Conservation (phyloP, 306 rosid species). For the Lupinus albus region DNA sequence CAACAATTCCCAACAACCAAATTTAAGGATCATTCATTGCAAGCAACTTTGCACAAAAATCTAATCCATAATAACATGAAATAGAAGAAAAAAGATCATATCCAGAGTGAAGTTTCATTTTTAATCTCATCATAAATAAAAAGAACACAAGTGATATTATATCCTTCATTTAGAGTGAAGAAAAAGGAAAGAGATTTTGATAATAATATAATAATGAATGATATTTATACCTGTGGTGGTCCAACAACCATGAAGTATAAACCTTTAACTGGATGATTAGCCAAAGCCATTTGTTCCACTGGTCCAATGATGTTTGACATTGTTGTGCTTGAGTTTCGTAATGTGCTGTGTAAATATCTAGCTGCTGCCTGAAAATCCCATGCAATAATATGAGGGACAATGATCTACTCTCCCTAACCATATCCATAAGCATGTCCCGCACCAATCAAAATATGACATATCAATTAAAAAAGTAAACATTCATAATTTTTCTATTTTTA, state of each 20-base stretch:
- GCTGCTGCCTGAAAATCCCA: constrained; percentile 46
- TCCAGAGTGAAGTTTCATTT: too few relatives aligned
- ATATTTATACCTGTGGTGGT: constrained; percentile 51
- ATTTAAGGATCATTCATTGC: neutral
- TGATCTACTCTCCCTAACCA: too few relatives aligned
- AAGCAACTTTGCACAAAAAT: neutral
- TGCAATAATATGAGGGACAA: neutral
- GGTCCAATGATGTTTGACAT: constrained; percentile 58
- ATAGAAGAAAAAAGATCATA: too few relatives aligned
- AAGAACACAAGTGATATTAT: too few relatives aligned
- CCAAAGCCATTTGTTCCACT: constrained; percentile 55
- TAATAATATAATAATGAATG: neutral
- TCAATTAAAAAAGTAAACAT: too few relatives aligned
- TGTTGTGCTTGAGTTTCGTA: constrained; percentile 52
- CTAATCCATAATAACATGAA: neutral
- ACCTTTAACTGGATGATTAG: constrained; percentile 50
- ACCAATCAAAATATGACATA: too few relatives aligned
- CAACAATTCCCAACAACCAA: neutral
- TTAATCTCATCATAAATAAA: too few relatives aligned
- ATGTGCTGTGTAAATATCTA: constrained; percentile 39
- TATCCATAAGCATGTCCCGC: too few relatives aligned
- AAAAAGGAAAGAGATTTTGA: neutral
- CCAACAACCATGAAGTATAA: constrained; percentile 50
- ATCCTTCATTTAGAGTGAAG: too few relatives aligned
- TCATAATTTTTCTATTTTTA: too few relatives aligned